Evolutionary conservation across 192 early-diverging fungal genomes (phyloP).

Genomic region (Fimicolochytrium jonesii): DNA sequence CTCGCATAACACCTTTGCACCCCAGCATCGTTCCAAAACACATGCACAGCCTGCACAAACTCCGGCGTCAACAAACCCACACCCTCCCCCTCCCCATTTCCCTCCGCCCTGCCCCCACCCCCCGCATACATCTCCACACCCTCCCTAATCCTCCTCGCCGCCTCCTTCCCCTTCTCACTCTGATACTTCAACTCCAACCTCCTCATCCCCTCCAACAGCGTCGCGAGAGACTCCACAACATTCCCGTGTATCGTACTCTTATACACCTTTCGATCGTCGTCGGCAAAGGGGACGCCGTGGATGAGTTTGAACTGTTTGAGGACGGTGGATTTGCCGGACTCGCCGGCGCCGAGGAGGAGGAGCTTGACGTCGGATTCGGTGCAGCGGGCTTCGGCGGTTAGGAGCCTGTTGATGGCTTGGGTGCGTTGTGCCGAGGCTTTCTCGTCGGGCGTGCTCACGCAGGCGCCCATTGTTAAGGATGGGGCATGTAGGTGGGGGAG

Average conservation of each 20-base stretch:
- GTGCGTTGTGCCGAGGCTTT: conserved; percentile 19
- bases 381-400: conserved; percentile 22
- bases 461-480: conserved; percentile 37
- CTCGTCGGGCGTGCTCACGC: conserved; percentile 25
- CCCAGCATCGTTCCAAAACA: conserved; percentile 42
- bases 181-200: conserved; percentile 25
- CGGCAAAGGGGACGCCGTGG: conserved; percentile 33
- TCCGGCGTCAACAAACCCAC: conserved; percentile 21
- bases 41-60: conserved; percentile 19
- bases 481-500: too few relatives aligned
- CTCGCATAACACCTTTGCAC: conserved; percentile 30
- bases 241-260: conserved; percentile 33
- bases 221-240: conserved; percentile 31
- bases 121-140: conserved; percentile 14
- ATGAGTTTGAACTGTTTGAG: conserved; percentile 44
- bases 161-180: not conserved
- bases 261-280: conserved; percentile 32
- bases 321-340: conserved; percentile 47
- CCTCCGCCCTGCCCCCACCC: too few relatives aligned
- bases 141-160: not conserved
- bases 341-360: conserved; percentile 39
- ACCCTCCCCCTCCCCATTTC: conserved; percentile 32
- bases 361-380: conserved; percentile 31
- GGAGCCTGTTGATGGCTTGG: conserved; percentile 27
- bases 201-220: conserved; percentile 37